Percentiles rank a stretch among this genome's conserved stretches.
Conservation (phyloP, 306 rosid genomes). For the Glycine soja region DNA sequence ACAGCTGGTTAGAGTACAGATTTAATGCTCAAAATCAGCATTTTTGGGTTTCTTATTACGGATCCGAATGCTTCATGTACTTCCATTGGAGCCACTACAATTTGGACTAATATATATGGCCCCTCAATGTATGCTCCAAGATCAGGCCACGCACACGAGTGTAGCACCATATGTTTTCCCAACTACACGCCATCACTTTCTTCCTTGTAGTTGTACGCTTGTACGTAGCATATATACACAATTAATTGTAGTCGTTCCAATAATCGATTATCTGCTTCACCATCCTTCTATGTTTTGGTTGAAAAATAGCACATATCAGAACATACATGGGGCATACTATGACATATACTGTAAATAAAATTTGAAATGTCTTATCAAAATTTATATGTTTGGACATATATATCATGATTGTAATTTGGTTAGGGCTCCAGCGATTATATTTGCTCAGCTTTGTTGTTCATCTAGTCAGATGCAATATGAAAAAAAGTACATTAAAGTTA, state of each 20-base stretch:
- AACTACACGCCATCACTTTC: constrained; percentile 40
- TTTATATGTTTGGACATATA: neutral
- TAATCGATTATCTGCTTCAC: neutral
- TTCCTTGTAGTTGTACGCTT: neutral
- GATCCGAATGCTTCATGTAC: constrained; percentile 9
- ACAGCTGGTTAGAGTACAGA: constrained; percentile 18
- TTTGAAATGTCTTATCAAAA: neutral
- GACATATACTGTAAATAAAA: neutral
- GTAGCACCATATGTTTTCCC: constrained; percentile 49
- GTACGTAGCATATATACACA: neutral
- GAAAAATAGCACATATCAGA: neutral
- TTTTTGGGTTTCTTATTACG: constrained; percentile 21
- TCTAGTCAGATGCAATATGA: neutral
- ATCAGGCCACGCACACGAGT: constrained; percentile 66
- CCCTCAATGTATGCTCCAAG: constrained; percentile 44
- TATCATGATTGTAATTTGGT: neutral
- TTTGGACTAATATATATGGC: constrained; percentile 10
- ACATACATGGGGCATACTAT: neutral
- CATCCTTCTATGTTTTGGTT: neutral
- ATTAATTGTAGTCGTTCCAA: neutral
- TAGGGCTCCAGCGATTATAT: neutral
- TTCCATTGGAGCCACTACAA: constrained; percentile 32
- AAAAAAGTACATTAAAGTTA: neutral
- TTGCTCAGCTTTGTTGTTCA: neutral
- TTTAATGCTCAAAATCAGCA: constrained; percentile 30